Base-by-base conservation (phyloP, 164 flowering plant genomes). In the Platanus orientalis region DNA sequence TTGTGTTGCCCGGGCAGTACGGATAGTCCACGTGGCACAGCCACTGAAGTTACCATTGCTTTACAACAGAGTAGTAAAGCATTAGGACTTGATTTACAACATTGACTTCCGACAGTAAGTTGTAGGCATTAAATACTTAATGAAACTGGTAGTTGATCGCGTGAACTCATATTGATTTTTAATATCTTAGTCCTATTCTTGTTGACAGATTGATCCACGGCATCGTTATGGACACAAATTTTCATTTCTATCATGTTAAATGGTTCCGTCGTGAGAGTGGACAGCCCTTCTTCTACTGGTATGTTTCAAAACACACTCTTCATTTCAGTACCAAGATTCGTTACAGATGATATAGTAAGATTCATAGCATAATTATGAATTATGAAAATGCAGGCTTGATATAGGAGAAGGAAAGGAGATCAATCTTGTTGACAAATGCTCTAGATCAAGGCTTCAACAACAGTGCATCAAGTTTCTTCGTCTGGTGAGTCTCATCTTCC, bases 61-160 rank as follows among this genome's bases (percentile, higher is more conserved):
- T n/a, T n/a, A n/a, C n/a, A n/a, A n/a, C n/a, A n/a, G n/a, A n/a
- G n/a, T n/a, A n/a, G n/a, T n/a, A n/a, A n/a, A n/a, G n/a, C n/a
- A n/a, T n/a, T n/a, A n/a, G n/a, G n/a, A 71, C 97, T 93, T 64
- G 97, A 97, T 57, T 73, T 93, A 53, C 97, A 87, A 66, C 97
- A 93, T 70, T 93, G 97, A 97, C 97, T 93, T 27, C 97, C 90
- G 67, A 97, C 97, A 6, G 98, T 93, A 80, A 73, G 91, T 75
- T 34, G 13, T 21, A 9, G 17, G 34, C 54, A n/a, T n/a, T n/a
- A n/a, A n/a, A 30, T 57, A 11, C 1, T 29, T 2, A n/a, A 7
- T 6, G 54, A 39, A 21, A 19, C n/a, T 5, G 60, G 10, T 54
- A 57, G 39, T 42, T 27, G 9, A 9, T 29, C 16, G 47, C 16